Base-by-base conservation (phyloP, 345 rosid genomes). In the Dipteronia dyeriana region DNA sequence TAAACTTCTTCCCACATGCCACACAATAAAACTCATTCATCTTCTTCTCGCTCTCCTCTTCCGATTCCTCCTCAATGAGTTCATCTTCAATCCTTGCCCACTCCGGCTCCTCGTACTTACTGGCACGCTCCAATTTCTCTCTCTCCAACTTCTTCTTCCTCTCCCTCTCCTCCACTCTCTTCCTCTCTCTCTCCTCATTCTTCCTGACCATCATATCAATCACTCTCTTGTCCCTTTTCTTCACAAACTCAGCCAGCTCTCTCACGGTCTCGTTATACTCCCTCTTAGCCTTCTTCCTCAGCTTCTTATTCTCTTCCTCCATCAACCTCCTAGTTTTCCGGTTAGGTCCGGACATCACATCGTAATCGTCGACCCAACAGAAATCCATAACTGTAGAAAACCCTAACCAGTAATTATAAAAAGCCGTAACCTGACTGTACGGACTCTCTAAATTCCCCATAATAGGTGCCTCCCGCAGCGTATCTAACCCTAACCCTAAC, bases 211-310 rank as follows among this genome's bases (percentile, higher is more conserved):
- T 31, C 98, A 90, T 91, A 76, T 91, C 93, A 53, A 91, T 86
- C 79, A 95, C 99, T 75, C 98, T 87, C 90, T 90, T 95, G 34
- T 95, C 99, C 82, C 97, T 91, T 89, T 95, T 95, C 92, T 90
- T 95, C 3, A 85, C 97, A 77, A 93, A 95, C 54, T 85, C 94
- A 0, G 95, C 97, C 89, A 93, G 79, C 2, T 94, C 87, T 41
- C 98, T 88, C 70, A 93, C 97, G 0, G 91, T 89, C 45, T 96
- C 98, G 23, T 92, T 94, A 69, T 88, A 94, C 77, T 96, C 98
- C 70, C 84, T 88, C 85, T 76, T 88, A 0, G 98, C 98, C 78
- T 94, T 95, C 91, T 82, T 95, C 73, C 99, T 84, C 86, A 91
- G 38, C 86, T 95, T 95, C 90, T 90, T 92, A 70, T 92, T 95